A percentile compares a stretch with the other conserved stretches of the same genome.
These are phyloP conservation scores for Clarireedia hainanense DNA, from an alignment of 2,329 filamentous ascomycete species.

Conservation along the genomic window DNA sequence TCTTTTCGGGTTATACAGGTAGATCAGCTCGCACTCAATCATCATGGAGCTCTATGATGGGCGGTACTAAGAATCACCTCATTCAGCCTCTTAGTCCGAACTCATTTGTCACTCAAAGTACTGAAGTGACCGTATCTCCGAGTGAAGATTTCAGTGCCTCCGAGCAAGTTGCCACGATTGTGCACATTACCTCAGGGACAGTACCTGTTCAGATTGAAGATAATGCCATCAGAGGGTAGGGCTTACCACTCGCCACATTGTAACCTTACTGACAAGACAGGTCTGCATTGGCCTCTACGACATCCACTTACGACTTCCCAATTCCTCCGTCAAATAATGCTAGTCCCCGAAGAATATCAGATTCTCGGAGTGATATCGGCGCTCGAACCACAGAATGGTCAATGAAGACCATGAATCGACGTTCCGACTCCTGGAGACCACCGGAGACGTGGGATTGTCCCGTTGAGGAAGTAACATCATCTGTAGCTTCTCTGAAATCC, in stretches of 20 bases:
- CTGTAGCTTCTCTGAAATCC: conserved; percentile 3
- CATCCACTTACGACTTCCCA: conserved; percentile 20
- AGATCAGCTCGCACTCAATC: conserved; percentile 29
- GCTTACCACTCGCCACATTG: neutral
- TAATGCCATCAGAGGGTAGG: conserved; percentile 14
- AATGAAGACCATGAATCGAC: conserved; percentile 8
- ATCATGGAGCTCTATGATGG: conserved; percentile 28
- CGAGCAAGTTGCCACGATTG: conserved; percentile 31
- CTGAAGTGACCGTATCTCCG: conserved; percentile 32
- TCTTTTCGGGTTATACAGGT: conserved; percentile 39
- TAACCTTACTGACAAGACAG: conserved; percentile 5
- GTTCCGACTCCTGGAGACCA: conserved; percentile 19
- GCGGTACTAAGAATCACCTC: conserved; percentile 21
- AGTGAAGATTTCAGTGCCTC: conserved; percentile 26
- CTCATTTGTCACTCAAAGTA: conserved; percentile 37
- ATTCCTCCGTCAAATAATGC: conserved; percentile 11
- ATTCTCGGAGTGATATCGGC: conserved; percentile 1
- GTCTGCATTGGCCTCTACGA: conserved; percentile 8
- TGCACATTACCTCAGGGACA: conserved; percentile 29
- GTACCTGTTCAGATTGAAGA: conserved; percentile 17
- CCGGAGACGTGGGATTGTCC: conserved; percentile 19
- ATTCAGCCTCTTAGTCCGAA: conserved; percentile 35
- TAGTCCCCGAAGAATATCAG: neutral
- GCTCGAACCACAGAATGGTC: conserved; percentile 10
- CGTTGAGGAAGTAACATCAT: neutral